phyloP scores from a whole-genome alignment of 495 filamentous ascomycete genomes.

The Tuber melanosporum region DNA sequence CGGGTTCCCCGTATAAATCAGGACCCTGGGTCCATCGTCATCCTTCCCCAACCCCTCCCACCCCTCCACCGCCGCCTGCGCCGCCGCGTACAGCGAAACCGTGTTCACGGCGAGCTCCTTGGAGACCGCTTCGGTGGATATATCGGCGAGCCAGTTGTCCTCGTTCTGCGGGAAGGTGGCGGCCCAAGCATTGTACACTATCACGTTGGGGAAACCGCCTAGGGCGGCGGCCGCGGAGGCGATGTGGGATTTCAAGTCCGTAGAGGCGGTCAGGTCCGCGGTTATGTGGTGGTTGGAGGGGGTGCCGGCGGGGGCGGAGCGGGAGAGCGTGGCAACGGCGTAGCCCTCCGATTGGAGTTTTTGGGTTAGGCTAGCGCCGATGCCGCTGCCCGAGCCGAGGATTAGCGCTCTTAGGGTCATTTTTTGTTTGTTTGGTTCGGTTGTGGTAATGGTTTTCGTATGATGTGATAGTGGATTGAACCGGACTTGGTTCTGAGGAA shows the following conservation, averaged over 20 bases:
- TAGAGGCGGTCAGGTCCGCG: constrained; percentile 8
- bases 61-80: constrained; percentile 9
- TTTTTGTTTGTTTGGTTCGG: not conserved
- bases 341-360: constrained; percentile 22
- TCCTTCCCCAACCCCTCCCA: constrained; percentile 15
- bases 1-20: constrained; percentile 13
- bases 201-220: constrained; percentile 10
- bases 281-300: constrained; percentile 12
- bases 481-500: not conserved
- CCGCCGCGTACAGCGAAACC: constrained; percentile 11
- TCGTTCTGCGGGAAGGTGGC: not conserved
- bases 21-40: not conserved
- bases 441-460: not conserved
- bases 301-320: not conserved
- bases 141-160: not conserved
- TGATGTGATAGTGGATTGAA: not conserved
- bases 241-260: not conserved
- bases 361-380: constrained; percentile 13
- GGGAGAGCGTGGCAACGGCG: constrained; percentile 14
- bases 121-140: not conserved
- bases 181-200: constrained; percentile 12
- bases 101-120: constrained; percentile 12
- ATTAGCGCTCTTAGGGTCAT: constrained; percentile 20
- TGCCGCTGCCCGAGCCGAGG: constrained; percentile 15
- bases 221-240: not conserved